Evolutionary conservation across 2,329 filamentous ascomycete genomes (phyloP), one percentile per base, ranked within the genome.

Genomic region (Colletotrichum tofieldiae): DNA sequence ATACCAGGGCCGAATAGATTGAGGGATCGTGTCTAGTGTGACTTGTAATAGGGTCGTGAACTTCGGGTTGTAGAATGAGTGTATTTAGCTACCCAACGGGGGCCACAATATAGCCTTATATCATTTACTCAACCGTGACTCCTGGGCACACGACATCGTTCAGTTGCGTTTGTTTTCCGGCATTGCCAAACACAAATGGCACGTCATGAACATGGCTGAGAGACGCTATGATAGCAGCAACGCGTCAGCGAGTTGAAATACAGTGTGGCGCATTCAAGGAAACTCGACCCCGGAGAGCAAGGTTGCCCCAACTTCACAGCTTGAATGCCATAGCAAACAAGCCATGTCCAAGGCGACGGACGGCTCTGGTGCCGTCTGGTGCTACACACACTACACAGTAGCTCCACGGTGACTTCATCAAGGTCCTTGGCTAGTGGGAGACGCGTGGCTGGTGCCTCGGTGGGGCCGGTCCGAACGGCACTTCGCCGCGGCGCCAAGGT

Each of bases 381-480:
- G 18, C 37, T 54, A 18, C n/a, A 32, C 23, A 47, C 4, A 23
- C 8, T 39, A 35, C 35, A n/a, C 54, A 39, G 54, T 67, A 43
- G 65, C 59, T 51, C 59, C 59, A 60, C 39, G 59, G 55, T 72
- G 70, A 72, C 59, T 70, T 72, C 70, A 70, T 72, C 54, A 26
- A 47, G 45, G 18, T 23, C 26, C 58, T 72, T 72, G 66, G 59
- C 69, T 47, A 32, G 37, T 5, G 20, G 20, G 45, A 59, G 69
- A 69, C 65, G 65, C 69, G 69, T 69, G 45, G 65, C 65, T 65
- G 39, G 55, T 37, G 32, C 20, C 35, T 49, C 39, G 37, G 55
- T 49, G 47, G 52, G 39, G 65, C 26, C 60, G 70, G 51, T 29
- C 59, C 47, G 32, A 29, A 52, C 65, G 54, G 59, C 54, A 62